A percentile compares a stretch with the other conserved stretches of the same genome.
These are phyloP conservation scores for Ceratobasidium theobromae DNA, from an alignment of 1,284 basidiomycete species.

Conservation along the genomic window DNA sequence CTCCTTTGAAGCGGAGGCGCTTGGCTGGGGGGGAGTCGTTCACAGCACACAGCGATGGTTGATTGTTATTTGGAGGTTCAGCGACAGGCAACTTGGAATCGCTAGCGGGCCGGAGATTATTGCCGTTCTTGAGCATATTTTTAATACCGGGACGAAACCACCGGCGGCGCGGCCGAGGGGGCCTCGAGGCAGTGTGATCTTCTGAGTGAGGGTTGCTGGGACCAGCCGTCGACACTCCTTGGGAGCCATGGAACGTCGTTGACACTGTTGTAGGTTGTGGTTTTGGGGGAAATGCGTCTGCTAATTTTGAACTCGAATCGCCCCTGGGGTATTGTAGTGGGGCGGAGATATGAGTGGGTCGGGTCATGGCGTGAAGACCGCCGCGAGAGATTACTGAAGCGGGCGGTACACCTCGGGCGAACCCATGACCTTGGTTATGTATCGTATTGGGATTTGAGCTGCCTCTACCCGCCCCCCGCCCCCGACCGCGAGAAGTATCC, in stretches of 20 bases:
- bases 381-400: neutral
- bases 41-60: neutral
- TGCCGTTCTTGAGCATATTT: too few species aligned
- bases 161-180: neutral
- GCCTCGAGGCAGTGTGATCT: neutral
- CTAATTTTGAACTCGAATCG: neutral
- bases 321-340: neutral
- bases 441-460: too few species aligned
- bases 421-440: neutral
- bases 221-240: neutral
- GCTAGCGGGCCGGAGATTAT: neutral
- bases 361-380: neutral
- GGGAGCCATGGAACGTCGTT: too few species aligned
- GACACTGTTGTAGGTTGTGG: neutral
- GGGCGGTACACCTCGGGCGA: neutral
- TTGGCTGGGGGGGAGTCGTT: neutral
- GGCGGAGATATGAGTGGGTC: neutral
- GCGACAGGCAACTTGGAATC: neutral
- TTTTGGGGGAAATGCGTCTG: neutral
- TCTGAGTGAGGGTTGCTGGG: neutral
- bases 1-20: neutral
- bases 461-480: neutral
- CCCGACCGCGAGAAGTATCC: constrained; percentile 13
- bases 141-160: neutral
- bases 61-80: neutral